phyloP scores from a whole-genome alignment of 2,329 filamentous ascomycete species.

The Fusarium camptoceras region DNA sequence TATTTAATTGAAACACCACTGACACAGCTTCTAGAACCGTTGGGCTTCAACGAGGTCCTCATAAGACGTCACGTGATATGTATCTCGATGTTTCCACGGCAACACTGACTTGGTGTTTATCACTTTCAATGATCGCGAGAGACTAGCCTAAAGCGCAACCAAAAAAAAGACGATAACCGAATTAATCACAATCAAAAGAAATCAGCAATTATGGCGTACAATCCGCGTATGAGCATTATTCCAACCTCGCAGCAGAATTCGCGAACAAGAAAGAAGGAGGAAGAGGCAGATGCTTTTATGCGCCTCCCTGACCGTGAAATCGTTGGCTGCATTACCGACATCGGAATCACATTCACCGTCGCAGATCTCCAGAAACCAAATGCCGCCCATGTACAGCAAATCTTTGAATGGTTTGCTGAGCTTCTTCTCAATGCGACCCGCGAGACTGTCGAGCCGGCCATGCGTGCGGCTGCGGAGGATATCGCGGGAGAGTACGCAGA shows the following conservation, averaged over 20 bases:
- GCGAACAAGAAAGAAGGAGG: constrained; percentile 68
- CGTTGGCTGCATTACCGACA: constrained; percentile 95
- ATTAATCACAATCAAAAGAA: not conserved
- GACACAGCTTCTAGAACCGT: constrained; percentile 1
- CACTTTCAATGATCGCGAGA: constrained; percentile 25
- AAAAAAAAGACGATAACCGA: constrained; percentile 8
- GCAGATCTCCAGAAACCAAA: constrained; percentile 94
- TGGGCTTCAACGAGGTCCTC: not conserved
- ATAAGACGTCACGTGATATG: constrained; percentile 36
- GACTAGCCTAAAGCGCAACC: constrained; percentile 8
- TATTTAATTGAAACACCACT: constrained; percentile 11
- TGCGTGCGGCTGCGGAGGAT: constrained; percentile 91
- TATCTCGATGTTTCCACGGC: constrained; percentile 41
- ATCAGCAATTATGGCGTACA: constrained; percentile 64
- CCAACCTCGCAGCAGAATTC: constrained; percentile 63
- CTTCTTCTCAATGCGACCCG: constrained; percentile 93
- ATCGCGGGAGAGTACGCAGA: constrained; percentile 87
- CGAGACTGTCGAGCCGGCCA: constrained; percentile 92
- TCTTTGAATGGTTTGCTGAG: constrained; percentile 98
- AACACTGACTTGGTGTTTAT: constrained; percentile 43
- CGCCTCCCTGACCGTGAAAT: constrained; percentile 80
- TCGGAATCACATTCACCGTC: constrained; percentile 88
- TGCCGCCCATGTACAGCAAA: constrained; percentile 92
- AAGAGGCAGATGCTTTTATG: constrained; percentile 70
- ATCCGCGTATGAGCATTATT: constrained; percentile 70